Base-by-base conservation (phyloP, 306 rosid genomes). In the Canavalia gladiata region DNA sequence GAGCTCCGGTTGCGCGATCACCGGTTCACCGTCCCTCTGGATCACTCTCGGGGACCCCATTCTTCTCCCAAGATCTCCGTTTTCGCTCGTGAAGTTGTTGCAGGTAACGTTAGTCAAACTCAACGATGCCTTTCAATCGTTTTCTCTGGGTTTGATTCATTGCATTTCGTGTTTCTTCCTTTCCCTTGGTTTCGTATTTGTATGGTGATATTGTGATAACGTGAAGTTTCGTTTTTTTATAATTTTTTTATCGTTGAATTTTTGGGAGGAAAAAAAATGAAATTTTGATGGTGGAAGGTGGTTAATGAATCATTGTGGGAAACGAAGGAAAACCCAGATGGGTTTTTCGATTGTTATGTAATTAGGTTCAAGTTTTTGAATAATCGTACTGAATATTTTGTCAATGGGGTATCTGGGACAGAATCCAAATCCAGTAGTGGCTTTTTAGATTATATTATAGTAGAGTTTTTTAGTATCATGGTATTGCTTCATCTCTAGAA, bases 11-110 rank as follows among this genome's bases (percentile, higher is more conserved):
- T 93, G 1, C 99, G 99, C 1, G 91, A 90, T 81, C 98, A 95
- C 82, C 80, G 84, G 35, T 95, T 95, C 90, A 47, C 71, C 0
- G 92, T 90, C 1, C 99, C 99, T 62, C 90, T 95, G 5, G 90
- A 91, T 18, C 86, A 95, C 87, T 85, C 96, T 60, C 83, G 47
- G 6, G 83, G 87, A 33, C 63, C 5, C 8, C 31, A 34, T 13
- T 76, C 89, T 60, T 87, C 90, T 71, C 80, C 90, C 11, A 88
- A 84, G 76, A 93, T 95, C 81, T 75, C 96, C 11, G 82, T 95
- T 85, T 93, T 93, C 47, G 97, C 98, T 77, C 99, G 99, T 84
- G 99, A 95, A 90, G 91, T 90, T 13, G 96, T 95, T 62, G 87
- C 94, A 55, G 99, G 99, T 92, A 63, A 68, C 10, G 8, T 5